Percentiles rank a stretch among this genome's conserved stretches.
Conservation (phyloP, 306 rosid species). For the Comarum palustre region DNA sequence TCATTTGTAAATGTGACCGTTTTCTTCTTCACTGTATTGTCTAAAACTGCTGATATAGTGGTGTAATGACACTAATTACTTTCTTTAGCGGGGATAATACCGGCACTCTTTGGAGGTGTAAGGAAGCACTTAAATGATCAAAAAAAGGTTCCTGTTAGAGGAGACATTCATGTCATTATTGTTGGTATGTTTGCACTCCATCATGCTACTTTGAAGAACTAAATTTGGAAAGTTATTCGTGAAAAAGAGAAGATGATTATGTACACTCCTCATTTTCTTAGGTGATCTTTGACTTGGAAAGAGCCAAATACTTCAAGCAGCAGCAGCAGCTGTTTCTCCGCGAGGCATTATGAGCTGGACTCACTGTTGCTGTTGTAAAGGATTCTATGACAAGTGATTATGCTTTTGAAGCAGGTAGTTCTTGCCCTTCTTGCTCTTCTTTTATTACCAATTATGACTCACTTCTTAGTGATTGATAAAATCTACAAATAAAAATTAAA, state of each 20-base stretch:
- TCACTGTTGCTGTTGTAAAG: constrained; percentile 90
- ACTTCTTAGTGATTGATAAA: not conserved
- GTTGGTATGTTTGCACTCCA: constrained; percentile 64
- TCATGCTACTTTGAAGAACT: constrained; percentile 29
- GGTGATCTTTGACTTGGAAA: constrained; percentile 98
- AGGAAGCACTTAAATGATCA: constrained; percentile 78
- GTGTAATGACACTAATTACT: constrained; percentile 13
- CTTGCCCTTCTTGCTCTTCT: constrained; percentile 17
- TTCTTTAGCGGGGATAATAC: constrained; percentile 72
- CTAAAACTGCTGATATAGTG: constrained; percentile 12
- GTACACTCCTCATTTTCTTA: constrained; percentile 31
- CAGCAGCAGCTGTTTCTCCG: constrained; percentile 88
- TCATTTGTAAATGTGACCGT: not conserved
- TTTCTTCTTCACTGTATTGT: not conserved
- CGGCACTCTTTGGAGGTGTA: constrained; percentile 85
- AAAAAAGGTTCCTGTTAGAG: constrained; percentile 96
- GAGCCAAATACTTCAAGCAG: constrained; percentile 93
- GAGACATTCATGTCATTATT: constrained; percentile 87
- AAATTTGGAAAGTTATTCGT: constrained; percentile 19
- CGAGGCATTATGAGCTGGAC: constrained; percentile 93
- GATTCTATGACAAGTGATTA: constrained; percentile 85
- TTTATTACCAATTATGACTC: constrained; percentile 4
- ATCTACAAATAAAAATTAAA: not conserved
- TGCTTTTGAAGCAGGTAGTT: constrained; percentile 88
- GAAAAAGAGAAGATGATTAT: constrained; percentile 22